Conservation (phyloP, 139 green algal genomes). For the Tetraselmis chui region DNA sequence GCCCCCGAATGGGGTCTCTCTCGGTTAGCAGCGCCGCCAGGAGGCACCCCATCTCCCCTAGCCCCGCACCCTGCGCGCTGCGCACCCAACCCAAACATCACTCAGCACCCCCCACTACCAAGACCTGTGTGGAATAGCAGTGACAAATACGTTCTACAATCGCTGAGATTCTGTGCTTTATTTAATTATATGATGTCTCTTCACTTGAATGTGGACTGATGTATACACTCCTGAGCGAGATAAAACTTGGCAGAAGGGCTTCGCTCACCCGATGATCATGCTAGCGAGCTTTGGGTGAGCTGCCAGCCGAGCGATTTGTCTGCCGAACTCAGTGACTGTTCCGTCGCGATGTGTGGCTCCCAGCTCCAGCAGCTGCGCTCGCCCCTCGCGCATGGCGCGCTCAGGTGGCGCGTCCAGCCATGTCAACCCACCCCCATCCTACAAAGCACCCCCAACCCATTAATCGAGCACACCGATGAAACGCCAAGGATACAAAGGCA, state of each 20-base stretch:
- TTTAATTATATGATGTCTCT: too few relatives aligned
- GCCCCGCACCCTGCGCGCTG: background rate
- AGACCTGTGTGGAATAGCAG: too few relatives aligned
- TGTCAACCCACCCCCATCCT: slow-evolving; percentile 16
- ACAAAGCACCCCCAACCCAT: too few relatives aligned
- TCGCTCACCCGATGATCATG: slow-evolving; percentile 19
- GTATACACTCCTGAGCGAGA: too few relatives aligned
- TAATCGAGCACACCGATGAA: background rate
- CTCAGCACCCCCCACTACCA: too few relatives aligned
- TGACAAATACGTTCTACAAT: too few relatives aligned
- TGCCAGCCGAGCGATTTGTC: slow-evolving; percentile 21
- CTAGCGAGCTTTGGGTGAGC: slow-evolving; percentile 37
- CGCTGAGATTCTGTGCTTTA: too few relatives aligned
- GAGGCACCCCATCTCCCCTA: slow-evolving; percentile 15
- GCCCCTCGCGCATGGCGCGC: slow-evolving; percentile 17
- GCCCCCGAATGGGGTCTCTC: slow-evolving; percentile 27
- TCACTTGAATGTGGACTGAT: too few relatives aligned
- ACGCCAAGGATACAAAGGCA: background rate
- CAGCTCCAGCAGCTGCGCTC: slow-evolving; percentile 39
- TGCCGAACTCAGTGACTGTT: slow-evolving; percentile 8
- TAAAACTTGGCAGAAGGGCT: too few relatives aligned
- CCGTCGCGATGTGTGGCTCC: slow-evolving; percentile 28
- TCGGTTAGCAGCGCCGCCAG: slow-evolving; percentile 36
- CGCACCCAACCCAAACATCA: too few relatives aligned
- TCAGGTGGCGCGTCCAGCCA: slow-evolving; percentile 52